Conservation (phyloP, 805 yeast species). For the Nakazawaea ernobii region DNA sequence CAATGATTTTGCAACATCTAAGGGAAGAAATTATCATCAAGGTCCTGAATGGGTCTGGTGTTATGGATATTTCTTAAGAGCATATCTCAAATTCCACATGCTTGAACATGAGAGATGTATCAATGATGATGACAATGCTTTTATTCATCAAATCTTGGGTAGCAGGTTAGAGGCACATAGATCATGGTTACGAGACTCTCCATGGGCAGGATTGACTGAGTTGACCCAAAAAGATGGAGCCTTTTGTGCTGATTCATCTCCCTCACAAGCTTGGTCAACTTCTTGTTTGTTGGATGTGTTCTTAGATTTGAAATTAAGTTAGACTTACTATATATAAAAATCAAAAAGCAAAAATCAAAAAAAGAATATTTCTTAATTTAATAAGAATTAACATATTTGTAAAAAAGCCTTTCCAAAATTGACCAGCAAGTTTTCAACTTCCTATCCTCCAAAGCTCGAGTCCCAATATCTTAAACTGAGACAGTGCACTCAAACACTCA, state of each 20-base stretch:
- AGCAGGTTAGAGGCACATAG: conserved; percentile 59
- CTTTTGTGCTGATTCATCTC: conserved; percentile 79
- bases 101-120: conserved; percentile 29
- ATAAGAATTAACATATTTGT: too few relatives aligned
- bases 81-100: conserved; percentile 53
- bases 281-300: conserved; percentile 80
- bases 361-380: conserved; percentile 6
- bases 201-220: conserved; percentile 94
- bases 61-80: conserved; percentile 81
- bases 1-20: conserved; percentile 84
- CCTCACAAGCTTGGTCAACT: conserved; percentile 96
- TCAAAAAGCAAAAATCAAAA: background rate
- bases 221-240: conserved; percentile 85
- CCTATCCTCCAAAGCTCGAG: conserved; percentile 85
- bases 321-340: background rate
- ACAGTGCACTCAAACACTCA: conserved; percentile 55
- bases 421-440: conserved; percentile 10
- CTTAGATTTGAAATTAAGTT: conserved; percentile 39
- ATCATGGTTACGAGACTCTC: conserved; percentile 64
- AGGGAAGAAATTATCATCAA: conserved; percentile 96
- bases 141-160: conserved; percentile 53
- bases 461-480: conserved; percentile 68
- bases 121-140: conserved; percentile 27
- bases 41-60: conserved; percentile 99
- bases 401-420: background rate